Percentiles rank a stretch among this genome's conserved stretches.
Evolutionary conservation across 2,329 filamentous ascomycete species (phyloP).

Genomic region (Colletotrichum shisoi): DNA sequence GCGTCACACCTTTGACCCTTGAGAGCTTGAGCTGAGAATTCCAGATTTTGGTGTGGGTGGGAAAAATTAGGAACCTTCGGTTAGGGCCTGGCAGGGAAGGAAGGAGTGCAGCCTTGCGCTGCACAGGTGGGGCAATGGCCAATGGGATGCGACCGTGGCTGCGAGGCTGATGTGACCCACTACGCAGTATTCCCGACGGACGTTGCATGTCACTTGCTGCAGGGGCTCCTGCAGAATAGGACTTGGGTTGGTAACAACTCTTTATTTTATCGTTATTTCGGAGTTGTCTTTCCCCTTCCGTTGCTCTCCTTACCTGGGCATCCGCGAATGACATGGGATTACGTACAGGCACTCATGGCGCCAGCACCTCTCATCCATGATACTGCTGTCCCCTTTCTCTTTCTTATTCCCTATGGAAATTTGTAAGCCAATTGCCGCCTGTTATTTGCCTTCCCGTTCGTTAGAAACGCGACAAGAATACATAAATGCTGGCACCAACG

Average conservation of each 20-base stretch:
- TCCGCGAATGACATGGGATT: neutral
- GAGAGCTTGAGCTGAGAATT: constrained; percentile 45
- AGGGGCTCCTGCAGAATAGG: constrained; percentile 12
- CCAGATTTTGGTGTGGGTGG: constrained; percentile 45
- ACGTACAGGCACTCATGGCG: neutral
- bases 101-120: constrained; percentile 21
- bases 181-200: neutral
- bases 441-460: too few relatives aligned
- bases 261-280: neutral
- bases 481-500: neutral
- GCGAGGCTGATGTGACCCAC: constrained; percentile 26
- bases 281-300: neutral
- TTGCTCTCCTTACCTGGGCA: too few relatives aligned
- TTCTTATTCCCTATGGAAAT: neutral
- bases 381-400: neutral
- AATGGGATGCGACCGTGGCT: constrained; percentile 19
- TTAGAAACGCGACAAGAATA: too few relatives aligned
- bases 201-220: constrained; percentile 19
- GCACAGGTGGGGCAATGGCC: constrained; percentile 20
- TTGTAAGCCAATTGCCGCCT: too few relatives aligned
- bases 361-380: neutral
- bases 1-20: constrained; percentile 39
- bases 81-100: constrained; percentile 18
- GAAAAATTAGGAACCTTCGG: constrained; percentile 20
- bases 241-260: neutral